Base-by-base conservation (phyloP, 1,284 basidiomycete genomes). In the Tilletiopsis washingtonensis region DNA sequence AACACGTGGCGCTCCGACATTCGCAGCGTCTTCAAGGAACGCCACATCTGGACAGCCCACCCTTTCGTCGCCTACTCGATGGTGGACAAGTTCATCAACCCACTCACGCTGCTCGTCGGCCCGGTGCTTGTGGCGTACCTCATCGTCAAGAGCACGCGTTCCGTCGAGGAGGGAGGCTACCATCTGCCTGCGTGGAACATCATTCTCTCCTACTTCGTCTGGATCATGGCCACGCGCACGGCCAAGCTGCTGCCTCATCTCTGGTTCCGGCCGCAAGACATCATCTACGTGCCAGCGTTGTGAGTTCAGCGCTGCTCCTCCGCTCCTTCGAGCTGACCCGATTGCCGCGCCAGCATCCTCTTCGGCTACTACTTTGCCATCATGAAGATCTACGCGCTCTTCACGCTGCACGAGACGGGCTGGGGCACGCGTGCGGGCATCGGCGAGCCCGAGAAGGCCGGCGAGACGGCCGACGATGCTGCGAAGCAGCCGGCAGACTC, bases 1-100 rank as follows among this genome's bases (percentile, higher is more conserved):
- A 91, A 91, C 76, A 91, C 89, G 1, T 91, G 89, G 88, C 78
- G 88, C 45, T 87, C 85, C 1, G 89, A 91, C 77, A 71, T 91
- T 61, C 79, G 89, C 45, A 86, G 84, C 57, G 77, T 91, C 54
- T 91, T 91, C 74, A 91, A 81, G 76, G 88, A 91, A 72, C 76
- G 88, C 46, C 75, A 88, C 71, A 80, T 91, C 50, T 91, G 88
- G 88, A 87, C 85, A 0, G 75, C 81, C 45, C 87, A 91, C 76
- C 88, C 88, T 38, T 91, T 90, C 71, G 86, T 90, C 40, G 85
- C 86, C 2, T 91, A 87, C 75, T 89, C 86, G 17, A 91, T 91
- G 88, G 81, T 88, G 45, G 88, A 91, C 78, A 91, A 91, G 70
- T 79, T 91, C 44, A 84, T 91, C 77, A 91, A 91, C 73, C 88